Conservation (phyloP, 805 yeast genomes). For the Groenewaldozyma salmanticensis region DNA sequence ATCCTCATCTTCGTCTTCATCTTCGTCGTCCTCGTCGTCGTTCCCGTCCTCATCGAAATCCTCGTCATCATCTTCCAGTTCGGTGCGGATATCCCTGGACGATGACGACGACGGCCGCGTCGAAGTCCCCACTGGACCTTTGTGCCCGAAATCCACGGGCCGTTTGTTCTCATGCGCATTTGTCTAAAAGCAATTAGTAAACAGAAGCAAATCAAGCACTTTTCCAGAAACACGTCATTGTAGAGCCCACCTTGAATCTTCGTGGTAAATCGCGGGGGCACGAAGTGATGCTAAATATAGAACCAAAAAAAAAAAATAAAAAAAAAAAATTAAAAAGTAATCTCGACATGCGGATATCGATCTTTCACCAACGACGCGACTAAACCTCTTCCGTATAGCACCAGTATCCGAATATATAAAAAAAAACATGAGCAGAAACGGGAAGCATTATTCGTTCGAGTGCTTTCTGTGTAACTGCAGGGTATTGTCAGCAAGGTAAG, state of each 20-base stretch:
- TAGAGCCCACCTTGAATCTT: too few relatives aligned
- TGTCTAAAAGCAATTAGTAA: constrained; percentile 7
- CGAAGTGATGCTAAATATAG: background rate
- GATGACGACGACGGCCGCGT: background rate
- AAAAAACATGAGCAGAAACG: background rate
- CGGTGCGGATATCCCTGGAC: background rate
- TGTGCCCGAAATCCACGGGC: constrained; percentile 16
- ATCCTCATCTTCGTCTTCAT: constrained; percentile 33
- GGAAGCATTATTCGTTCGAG: too few relatives aligned
- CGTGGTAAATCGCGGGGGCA: background rate
- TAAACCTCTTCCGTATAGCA: too few relatives aligned
- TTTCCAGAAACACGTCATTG: too few relatives aligned
- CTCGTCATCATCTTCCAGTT: constrained; percentile 39
- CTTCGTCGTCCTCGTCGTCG: constrained; percentile 9
- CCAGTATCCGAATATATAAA: too few relatives aligned
- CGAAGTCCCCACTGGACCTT: background rate
- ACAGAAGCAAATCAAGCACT: too few relatives aligned
- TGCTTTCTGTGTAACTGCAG: too few relatives aligned
- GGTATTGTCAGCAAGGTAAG: too few relatives aligned
- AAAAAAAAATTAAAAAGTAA: too few relatives aligned
- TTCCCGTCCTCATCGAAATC: constrained; percentile 28
- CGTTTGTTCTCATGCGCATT: constrained; percentile 21
- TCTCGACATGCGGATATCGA: too few relatives aligned
- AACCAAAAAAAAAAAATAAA: background rate
- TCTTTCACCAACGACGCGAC: too few relatives aligned